phyloP scores from a whole-genome alignment of 2,329 filamentous ascomycete genomes.

The Penicillium sp. region DNA sequence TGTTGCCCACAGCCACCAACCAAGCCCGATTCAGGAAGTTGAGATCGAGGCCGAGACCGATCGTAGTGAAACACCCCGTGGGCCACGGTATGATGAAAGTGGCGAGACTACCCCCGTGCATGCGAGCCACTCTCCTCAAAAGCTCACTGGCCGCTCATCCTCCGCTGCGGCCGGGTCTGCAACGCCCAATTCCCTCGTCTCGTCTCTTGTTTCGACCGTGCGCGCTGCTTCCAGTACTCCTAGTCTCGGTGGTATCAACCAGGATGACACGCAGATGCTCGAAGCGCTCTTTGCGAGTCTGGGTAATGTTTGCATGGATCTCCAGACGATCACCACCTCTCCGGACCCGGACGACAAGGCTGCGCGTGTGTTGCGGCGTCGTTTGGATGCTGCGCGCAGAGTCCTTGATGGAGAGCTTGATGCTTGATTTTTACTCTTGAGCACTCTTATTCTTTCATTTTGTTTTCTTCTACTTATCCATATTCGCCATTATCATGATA shows the following conservation, averaged over 20 bases:
- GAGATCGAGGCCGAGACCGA: constrained; percentile 16
- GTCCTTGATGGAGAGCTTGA: constrained; percentile 67
- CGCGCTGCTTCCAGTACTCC: constrained; percentile 31
- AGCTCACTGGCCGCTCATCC: constrained; percentile 29
- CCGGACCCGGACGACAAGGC: constrained; percentile 53
- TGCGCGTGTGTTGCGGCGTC: constrained; percentile 62
- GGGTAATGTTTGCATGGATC: constrained; percentile 48
- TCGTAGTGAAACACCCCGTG: constrained; percentile 25
- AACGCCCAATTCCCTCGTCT: constrained; percentile 33
- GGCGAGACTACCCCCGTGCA: constrained; percentile 6
- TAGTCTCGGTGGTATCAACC: constrained; percentile 39
- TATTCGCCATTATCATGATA: constrained; percentile 19
- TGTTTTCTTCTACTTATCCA: constrained; percentile 5
- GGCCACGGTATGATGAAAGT: constrained; percentile 6
- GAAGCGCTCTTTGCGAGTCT: constrained; percentile 53
- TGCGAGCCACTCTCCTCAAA: constrained; percentile 19
- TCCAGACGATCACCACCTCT: constrained; percentile 49
- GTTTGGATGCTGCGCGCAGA: constrained; percentile 69
- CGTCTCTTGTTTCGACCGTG: constrained; percentile 40
- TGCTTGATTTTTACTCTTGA: constrained; percentile 22
- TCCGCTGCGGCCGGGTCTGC: constrained; percentile 28
- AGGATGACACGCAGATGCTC: constrained; percentile 56
- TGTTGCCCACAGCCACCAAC: constrained; percentile 18
- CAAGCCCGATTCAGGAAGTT: constrained; percentile 15
- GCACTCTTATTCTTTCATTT: neutral